These are phyloP conservation scores for Fagopyrum tataricum DNA, from an alignment of 148 eudicot genomes.

Conservation along the genomic window DNA sequence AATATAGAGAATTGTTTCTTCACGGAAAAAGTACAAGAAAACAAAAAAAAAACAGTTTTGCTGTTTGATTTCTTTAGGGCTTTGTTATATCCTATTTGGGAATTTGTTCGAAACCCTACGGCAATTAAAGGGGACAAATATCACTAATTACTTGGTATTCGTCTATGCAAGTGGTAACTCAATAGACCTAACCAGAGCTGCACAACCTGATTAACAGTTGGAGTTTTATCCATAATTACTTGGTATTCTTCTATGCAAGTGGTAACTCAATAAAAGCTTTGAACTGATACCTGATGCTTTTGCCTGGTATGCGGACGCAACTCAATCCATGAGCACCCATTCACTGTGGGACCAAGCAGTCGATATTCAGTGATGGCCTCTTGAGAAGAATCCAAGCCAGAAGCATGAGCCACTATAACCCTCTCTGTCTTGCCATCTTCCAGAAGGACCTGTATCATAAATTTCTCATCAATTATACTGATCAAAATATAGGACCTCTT, in stretches of 20 bases:
- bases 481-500: neutral
- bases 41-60: too few relatives aligned
- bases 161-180: too few relatives aligned
- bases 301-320: conserved; percentile 70
- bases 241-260: neutral
- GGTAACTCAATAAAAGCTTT: neutral
- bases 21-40: too few relatives aligned
- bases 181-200: too few relatives aligned
- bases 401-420: conserved; percentile 63
- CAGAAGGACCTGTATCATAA: conserved; percentile 52
- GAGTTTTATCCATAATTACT: neutral
- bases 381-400: conserved; percentile 67
- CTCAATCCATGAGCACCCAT: conserved; percentile 95
- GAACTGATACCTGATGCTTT: conserved; percentile 73
- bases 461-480: neutral
- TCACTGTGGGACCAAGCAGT: conserved; percentile 87
- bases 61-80: too few relatives aligned
- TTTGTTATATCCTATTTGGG: too few relatives aligned
- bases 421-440: conserved; percentile 89
- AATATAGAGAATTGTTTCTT: too few relatives aligned
- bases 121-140: too few relatives aligned
- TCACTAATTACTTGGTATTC: too few relatives aligned
- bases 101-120: too few relatives aligned
- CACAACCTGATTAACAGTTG: too few relatives aligned
- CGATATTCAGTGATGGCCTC: conserved; percentile 91